phyloP scores from a whole-genome alignment of 805 yeast genomes.

The Maudiozyma serrabonitensis region DNA sequence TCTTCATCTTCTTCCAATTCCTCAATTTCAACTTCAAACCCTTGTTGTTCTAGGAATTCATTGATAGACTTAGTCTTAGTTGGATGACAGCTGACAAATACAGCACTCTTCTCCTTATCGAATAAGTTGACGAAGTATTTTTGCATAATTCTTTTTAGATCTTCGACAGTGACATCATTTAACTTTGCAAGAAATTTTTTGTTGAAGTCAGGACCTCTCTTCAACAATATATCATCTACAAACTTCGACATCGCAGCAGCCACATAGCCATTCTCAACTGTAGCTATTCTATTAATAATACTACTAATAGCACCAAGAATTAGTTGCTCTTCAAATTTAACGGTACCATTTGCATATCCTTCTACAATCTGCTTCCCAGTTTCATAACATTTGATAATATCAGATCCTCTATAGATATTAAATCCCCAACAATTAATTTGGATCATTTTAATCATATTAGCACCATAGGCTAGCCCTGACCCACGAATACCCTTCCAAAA shows the following conservation, averaged over 20 bases:
- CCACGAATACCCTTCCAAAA: slow-evolving; percentile 96
- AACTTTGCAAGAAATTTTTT: slow-evolving; percentile 43
- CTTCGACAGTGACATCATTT: slow-evolving; percentile 40
- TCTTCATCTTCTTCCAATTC: slow-evolving; percentile 36
- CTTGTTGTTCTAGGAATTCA: slow-evolving; percentile 39
- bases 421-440: slow-evolving; percentile 64
- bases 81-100: slow-evolving; percentile 71
- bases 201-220: slow-evolving; percentile 62
- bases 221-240: slow-evolving; percentile 52
- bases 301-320: slow-evolving; percentile 69
- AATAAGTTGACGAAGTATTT: slow-evolving; percentile 61
- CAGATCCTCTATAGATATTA: slow-evolving; percentile 74
- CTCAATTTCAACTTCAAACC: slow-evolving; percentile 54
- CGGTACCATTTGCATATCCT: slow-evolving; percentile 46
- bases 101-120: slow-evolving; percentile 41
- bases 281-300: slow-evolving; percentile 63
- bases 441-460: slow-evolving; percentile 44
- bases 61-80: slow-evolving; percentile 41
- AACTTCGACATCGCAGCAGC: slow-evolving; percentile 61
- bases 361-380: slow-evolving; percentile 58
- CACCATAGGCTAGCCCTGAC: slow-evolving; percentile 88
- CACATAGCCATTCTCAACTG: slow-evolving; percentile 51
- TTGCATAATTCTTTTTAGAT: slow-evolving; percentile 32
- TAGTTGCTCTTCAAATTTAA: slow-evolving; percentile 45
- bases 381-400: slow-evolving; percentile 50